These are phyloP conservation scores for Verticillium tricorpus DNA, from an alignment of 2,329 filamentous ascomycete genomes.

Conservation along the genomic window DNA sequence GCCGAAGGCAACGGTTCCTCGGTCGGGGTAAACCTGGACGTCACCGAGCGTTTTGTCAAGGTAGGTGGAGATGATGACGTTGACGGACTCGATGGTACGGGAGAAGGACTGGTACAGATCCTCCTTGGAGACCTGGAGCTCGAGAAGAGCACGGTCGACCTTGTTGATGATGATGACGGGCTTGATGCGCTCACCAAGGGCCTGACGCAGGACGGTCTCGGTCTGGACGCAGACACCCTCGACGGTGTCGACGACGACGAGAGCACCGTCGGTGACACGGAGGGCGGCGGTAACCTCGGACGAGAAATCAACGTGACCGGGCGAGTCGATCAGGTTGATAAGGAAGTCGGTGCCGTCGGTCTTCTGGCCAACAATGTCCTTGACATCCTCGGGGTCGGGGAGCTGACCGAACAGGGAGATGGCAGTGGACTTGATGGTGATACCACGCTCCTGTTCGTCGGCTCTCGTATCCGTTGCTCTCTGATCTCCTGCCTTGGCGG, in stretches of 20 bases:
- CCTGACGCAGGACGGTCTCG: constrained; percentile 98
- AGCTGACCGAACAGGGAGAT: constrained; percentile 95
- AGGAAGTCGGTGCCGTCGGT: constrained; percentile 94
- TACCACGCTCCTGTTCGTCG: constrained; percentile 99
- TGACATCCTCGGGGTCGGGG: constrained; percentile 76
- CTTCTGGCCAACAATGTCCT: constrained; percentile 87
- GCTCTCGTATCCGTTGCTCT: constrained; percentile 95
- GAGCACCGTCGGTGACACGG: constrained; percentile 98
- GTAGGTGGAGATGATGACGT: constrained; percentile 99
- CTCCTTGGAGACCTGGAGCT: constrained; percentile 98
- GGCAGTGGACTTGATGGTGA: constrained; percentile 99
- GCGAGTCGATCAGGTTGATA: constrained; percentile 99
- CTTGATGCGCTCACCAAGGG: constrained; percentile 99
- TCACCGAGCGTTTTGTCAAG: constrained; percentile 95
- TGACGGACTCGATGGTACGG: constrained; percentile 98
- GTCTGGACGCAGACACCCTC: constrained; percentile 99
- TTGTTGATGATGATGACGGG: constrained; percentile 99
- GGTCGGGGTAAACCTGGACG: constrained; percentile 96
- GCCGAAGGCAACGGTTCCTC: constrained; percentile 97
- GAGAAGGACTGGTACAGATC: constrained; percentile 99
- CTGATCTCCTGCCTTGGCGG: constrained; percentile 91
- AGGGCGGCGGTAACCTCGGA: constrained; percentile 99
- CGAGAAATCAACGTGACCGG: constrained; percentile 99
- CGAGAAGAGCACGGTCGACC: constrained; percentile 98
- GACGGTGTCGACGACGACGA: constrained; percentile 99